These are phyloP conservation scores for Fusarium duplospermum DNA, from an alignment of 2,329 filamentous ascomycete species.

Conservation along the genomic window DNA sequence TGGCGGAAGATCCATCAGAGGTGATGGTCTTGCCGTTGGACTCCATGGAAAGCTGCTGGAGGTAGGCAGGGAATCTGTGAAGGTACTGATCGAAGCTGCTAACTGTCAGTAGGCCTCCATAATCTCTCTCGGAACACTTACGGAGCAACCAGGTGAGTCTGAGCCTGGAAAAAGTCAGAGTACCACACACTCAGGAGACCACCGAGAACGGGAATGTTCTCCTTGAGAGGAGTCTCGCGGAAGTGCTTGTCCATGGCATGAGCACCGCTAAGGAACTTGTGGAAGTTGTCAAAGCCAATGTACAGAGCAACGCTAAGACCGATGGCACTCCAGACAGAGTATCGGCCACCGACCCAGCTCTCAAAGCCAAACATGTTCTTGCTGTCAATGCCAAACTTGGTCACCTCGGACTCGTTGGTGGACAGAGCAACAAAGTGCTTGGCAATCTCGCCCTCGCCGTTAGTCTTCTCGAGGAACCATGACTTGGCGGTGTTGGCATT, in stretches of 20 bases:
- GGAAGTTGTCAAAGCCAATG: conserved; percentile 97
- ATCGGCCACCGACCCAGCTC: conserved; percentile 97
- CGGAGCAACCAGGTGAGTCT: conserved; percentile 97
- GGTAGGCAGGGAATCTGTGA: conserved; percentile 98
- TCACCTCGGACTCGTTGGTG: conserved; percentile 94
- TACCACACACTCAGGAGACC: conserved; percentile 98
- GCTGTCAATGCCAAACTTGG: conserved; percentile 98
- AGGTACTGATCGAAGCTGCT: conserved; percentile 96
- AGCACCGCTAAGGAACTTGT: conserved; percentile 92
- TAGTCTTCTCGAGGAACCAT: conserved; percentile 91
- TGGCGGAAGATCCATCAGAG: conserved; percentile 86
- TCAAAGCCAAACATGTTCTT: conserved; percentile 99
- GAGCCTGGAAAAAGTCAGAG: conserved; percentile 97
- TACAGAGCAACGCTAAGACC: conserved; percentile 94
- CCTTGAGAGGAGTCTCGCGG: conserved; percentile 85
- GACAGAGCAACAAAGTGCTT: conserved; percentile 99
- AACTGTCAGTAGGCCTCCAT: conserved; percentile 10
- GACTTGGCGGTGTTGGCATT: conserved; percentile 97
- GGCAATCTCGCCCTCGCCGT: conserved; percentile 84
- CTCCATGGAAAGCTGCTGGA: conserved; percentile 99
- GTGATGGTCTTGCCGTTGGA: conserved; percentile 99
- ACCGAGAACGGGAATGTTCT: conserved; percentile 95
- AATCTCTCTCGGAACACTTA: conserved; percentile 59
- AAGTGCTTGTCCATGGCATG: conserved; percentile 99
- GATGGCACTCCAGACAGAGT: conserved; percentile 99